Percentiles rank a stretch among this genome's conserved stretches.
These are phyloP conservation scores for Zarea fungicola DNA, from an alignment of 2,329 filamentous ascomycete species.

Conservation along the genomic window DNA sequence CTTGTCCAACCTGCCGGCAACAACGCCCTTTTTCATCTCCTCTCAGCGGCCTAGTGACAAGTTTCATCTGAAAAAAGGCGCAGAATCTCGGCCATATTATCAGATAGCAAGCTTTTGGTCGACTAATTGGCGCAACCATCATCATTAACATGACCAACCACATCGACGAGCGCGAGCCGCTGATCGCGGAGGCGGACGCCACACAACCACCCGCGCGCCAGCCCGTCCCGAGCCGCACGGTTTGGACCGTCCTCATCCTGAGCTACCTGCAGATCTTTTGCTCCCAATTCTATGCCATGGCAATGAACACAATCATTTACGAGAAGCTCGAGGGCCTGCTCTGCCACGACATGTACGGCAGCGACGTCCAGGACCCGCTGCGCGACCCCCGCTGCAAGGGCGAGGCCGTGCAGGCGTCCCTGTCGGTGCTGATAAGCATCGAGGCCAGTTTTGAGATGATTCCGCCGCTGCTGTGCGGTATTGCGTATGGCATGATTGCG, in stretches of 20 bases:
- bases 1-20: no score
- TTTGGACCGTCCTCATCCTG: neutral
- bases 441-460: neutral
- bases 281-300: neutral
- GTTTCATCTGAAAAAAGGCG: no score
- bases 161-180: neutral
- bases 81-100: no score
- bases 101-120: no score
- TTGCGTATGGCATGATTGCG: neutral
- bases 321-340: neutral
- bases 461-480: neutral
- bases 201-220: neutral
- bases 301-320: neutral
- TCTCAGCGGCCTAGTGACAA: no score
- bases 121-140: neutral
- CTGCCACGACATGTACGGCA: neutral
- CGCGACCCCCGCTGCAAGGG: neutral
- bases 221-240: neutral
- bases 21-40: no score
- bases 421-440: neutral
- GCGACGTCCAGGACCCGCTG: neutral
- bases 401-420: neutral
- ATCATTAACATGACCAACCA: neutral
- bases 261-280: neutral
- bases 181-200: no score